These are phyloP conservation scores for Globisporangium recalcitrans DNA, from an alignment of 352 stramenopile genomes.

Conservation along the genomic window DNA sequence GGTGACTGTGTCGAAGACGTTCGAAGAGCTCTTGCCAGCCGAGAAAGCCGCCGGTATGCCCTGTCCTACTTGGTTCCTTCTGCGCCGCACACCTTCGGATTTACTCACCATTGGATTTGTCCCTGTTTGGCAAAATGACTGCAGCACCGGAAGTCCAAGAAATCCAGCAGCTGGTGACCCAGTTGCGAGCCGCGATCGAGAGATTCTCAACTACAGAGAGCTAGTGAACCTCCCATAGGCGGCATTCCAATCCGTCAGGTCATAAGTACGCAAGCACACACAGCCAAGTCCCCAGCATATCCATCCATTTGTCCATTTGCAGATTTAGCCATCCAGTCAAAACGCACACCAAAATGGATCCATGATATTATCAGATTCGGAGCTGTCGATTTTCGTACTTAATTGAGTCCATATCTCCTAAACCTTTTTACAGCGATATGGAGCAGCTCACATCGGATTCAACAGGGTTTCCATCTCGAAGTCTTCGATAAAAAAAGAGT, in stretches of 20 bases:
- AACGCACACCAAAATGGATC: not conserved
- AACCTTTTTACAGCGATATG: not conserved
- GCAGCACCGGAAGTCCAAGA: slow-evolving; percentile 32
- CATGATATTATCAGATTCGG: not conserved
- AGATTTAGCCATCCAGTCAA: not conserved
- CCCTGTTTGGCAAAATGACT: too few relatives aligned
- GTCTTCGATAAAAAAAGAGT: not conserved
- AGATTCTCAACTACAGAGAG: slow-evolving; percentile 10
- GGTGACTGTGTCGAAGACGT: slow-evolving; percentile 13
- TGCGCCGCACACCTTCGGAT: too few relatives aligned
- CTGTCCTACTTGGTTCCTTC: slow-evolving; percentile 6
- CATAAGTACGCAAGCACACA: not conserved
- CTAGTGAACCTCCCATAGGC: not conserved
- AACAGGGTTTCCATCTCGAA: not conserved
- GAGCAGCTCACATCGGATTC: not conserved
- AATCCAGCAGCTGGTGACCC: slow-evolving; percentile 34
- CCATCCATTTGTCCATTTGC: too few relatives aligned
- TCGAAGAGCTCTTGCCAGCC: slow-evolving; percentile 14
- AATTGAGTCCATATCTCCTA: not conserved
- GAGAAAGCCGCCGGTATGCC: slow-evolving; percentile 14
- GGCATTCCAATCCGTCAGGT: not conserved
- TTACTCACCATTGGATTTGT: not conserved
- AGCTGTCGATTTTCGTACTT: not conserved
- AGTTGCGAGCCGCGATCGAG: slow-evolving; percentile 28
- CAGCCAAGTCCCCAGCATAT: not conserved